Conservation (phyloP, 768 basidiomycete genomes). For the Tricholoma saponaceum region DNA sequence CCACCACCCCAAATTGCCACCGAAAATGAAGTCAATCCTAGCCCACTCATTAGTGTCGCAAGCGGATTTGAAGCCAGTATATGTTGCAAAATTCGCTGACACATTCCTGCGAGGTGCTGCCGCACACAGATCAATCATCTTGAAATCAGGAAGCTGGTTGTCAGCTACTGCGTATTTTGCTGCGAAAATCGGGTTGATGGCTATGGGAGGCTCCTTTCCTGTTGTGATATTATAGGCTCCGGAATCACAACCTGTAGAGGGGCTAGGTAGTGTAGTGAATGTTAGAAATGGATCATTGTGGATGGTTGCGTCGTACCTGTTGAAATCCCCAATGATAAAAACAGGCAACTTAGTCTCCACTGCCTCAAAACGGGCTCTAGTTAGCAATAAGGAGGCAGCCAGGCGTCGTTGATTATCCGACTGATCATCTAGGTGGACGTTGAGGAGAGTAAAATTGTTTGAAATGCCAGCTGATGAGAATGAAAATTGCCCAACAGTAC, state of each 20-base stretch:
- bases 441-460: slow-evolving; percentile 37
- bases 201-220: slow-evolving; percentile 32
- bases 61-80: slow-evolving; percentile 45
- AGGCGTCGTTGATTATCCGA: slow-evolving; percentile 48
- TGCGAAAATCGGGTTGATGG: slow-evolving; percentile 40
- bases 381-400: slow-evolving; percentile 48
- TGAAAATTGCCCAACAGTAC: slow-evolving; percentile 40
- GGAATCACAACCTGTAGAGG: slow-evolving; percentile 37
- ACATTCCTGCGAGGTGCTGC: slow-evolving; percentile 36
- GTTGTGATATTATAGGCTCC: slow-evolving; percentile 51
- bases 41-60: slow-evolving; percentile 31
- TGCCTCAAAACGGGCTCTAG: slow-evolving; percentile 47
- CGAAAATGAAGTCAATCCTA: slow-evolving; percentile 52
- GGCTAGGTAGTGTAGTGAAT: slow-evolving; percentile 22
- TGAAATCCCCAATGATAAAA: slow-evolving; percentile 52
- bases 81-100: slow-evolving; percentile 46
- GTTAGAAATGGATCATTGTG: background rate
- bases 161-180: slow-evolving; percentile 33
- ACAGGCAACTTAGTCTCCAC: slow-evolving; percentile 35
- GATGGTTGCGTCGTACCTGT: slow-evolving; percentile 25
- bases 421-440: slow-evolving; percentile 52
- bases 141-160: slow-evolving; percentile 30
- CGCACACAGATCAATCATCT: slow-evolving; percentile 41
- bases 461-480: slow-evolving; percentile 10
- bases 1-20: slow-evolving; percentile 43